A percentile compares a stretch with the other conserved stretches of the same genome.
These are phyloP conservation scores for Ploettnerulaceae sp. DNA, from an alignment of 2,329 filamentous ascomycete genomes.

Conservation along the genomic window DNA sequence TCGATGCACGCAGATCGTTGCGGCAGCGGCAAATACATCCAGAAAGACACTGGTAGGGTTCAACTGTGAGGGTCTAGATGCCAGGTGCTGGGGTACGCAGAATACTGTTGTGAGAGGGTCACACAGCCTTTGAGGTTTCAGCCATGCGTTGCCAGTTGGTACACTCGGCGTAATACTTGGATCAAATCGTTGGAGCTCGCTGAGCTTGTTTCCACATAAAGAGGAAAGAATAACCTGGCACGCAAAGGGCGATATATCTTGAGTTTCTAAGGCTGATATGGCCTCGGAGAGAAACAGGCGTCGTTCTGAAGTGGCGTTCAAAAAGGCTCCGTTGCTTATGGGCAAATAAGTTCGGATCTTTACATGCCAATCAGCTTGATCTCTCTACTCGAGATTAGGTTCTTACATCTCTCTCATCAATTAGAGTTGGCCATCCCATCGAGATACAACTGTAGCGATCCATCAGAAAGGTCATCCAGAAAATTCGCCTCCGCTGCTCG, in stretches of 20 bases:
- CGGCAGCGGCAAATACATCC: conserved; percentile 4
- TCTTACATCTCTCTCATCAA: conserved; percentile 78
- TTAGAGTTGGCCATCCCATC: conserved; percentile 88
- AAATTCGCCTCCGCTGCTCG: conserved; percentile 81
- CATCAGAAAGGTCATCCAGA: conserved; percentile 85
- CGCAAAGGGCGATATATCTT: conserved; percentile 7
- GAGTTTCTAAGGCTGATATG: not conserved
- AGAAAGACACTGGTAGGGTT: conserved; percentile 8
- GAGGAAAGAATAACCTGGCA: conserved; percentile 4
- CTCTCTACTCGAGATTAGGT: not conserved
- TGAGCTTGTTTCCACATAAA: conserved; percentile 4
- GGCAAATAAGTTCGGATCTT: conserved; percentile 11
- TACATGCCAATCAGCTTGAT: not conserved
- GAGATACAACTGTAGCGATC: conserved; percentile 90
- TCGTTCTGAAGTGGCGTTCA: conserved; percentile 1
- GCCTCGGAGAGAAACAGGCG: conserved; percentile 8
- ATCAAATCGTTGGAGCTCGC: conserved; percentile 10
- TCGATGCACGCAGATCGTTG: conserved; percentile 13
- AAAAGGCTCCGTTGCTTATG: conserved; percentile 8
- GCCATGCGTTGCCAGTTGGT: conserved; percentile 2
- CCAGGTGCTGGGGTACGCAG: conserved; percentile 11
- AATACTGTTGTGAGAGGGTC: conserved; percentile 6
- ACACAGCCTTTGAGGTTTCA: conserved; percentile 4
- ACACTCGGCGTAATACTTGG: conserved; percentile 1
- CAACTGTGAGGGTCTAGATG: not conserved